Base-by-base conservation (phyloP, 768 basidiomycete species). In the Mrakia blollopis region DNA sequence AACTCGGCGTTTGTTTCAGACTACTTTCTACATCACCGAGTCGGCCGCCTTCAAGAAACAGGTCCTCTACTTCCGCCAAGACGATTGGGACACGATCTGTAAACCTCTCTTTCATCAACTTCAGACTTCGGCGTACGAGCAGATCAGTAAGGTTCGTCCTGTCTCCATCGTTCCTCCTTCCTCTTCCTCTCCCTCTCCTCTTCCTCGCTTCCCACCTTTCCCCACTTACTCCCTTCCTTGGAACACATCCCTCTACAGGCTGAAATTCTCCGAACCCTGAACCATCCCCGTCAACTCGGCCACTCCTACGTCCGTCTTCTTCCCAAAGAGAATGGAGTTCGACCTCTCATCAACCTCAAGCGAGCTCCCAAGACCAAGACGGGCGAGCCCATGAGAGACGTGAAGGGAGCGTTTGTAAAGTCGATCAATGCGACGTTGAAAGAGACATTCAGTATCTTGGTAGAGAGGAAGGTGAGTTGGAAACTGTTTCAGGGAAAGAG, bases 311-410 rank as follows among this genome's bases (percentile, higher is more conserved):
- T 96, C 23, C 88, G 97, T 2, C 86, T 98, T 10, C 85, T 99
- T 28, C 97, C 97, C 0, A 99, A 98, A 83, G 95, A 95, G 76
- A 92, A 89, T 5, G 97, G 97, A 0, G 93, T 98, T 3, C 87
- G 97, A 41, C 95, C 95, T 0, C 96, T 98, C 78, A 92, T 97
- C 37, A 98, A 99, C 81, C 85, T 98, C 61, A 87, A 89, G n/a
- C 83, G 81, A 18, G 80, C 79, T 47, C 76, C 81, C 5, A 76
- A 74, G 68, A 37, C 69, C 25, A 63, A 50, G 41, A 35, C 23
- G 16, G 62, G 61, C 0, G 65, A 73, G 3, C 65, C 67, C 8
- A 54, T 37, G 30, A 74, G 60, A 35, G 50, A 67, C 52, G 50
- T 63, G 11, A 44, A 47, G 73, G 47, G 57, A 28, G 41, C 39